phyloP scores from a whole-genome alignment of 495 filamentous ascomycete genomes.

The Aspergillus bertholletiae region DNA sequence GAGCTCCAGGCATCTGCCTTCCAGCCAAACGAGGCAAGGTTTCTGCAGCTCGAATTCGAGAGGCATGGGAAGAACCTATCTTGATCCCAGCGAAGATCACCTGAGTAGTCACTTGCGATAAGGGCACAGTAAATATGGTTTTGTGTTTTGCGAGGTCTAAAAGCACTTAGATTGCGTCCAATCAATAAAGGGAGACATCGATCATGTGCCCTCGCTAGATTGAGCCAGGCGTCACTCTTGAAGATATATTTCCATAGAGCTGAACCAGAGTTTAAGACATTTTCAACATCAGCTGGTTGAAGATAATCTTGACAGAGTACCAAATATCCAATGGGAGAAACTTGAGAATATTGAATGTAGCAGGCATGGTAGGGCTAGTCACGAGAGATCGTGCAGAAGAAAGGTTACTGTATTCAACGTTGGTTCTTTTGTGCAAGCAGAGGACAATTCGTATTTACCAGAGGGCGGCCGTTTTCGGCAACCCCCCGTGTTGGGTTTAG shows the following conservation, averaged over 20 bases:
- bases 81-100: background rate
- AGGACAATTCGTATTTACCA: too few relatives aligned
- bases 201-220: constrained; percentile 3
- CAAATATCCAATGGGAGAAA: background rate
- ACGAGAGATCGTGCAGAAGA: too few relatives aligned
- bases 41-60: too few relatives aligned
- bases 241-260: constrained; percentile 7
- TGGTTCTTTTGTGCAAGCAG: too few relatives aligned
- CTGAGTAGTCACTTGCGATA: constrained; percentile 5
- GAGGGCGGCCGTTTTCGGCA: too few relatives aligned
- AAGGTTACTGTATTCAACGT: too few relatives aligned
- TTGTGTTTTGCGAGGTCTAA: background rate
- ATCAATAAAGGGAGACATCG: constrained; percentile 4
- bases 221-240: constrained; percentile 2
- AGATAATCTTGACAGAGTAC: constrained; percentile 1
- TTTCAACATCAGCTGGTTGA: constrained; percentile 1
- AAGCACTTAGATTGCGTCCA: constrained; percentile 2
- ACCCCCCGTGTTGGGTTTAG: too few relatives aligned
- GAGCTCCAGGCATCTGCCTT: too few relatives aligned
- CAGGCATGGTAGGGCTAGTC: too few relatives aligned
- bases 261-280: background rate
- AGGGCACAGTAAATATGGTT: constrained; percentile 5
- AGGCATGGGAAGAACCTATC: constrained; percentile 1
- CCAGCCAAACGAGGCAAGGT: too few relatives aligned
- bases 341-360: too few relatives aligned